Percentiles rank a stretch among this genome's conserved stretches.
phyloP scores from a whole-genome alignment of 352 stramenopile species.

The Phytophthora cactorum region DNA sequence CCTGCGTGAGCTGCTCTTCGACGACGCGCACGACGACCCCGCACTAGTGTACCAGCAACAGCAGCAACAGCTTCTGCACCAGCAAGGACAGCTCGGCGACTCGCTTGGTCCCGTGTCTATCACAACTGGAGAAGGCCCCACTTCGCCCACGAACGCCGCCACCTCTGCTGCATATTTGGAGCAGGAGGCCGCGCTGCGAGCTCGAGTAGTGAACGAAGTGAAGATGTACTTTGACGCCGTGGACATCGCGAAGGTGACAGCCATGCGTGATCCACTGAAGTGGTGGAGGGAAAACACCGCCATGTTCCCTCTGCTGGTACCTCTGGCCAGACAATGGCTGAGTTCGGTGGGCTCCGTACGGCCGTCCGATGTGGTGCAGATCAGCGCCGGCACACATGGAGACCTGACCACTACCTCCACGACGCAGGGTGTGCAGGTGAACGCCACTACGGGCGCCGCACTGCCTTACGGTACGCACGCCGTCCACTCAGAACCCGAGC shows the following conservation, averaged over 20 bases:
- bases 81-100: slow-evolving; percentile 30
- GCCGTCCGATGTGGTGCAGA: slow-evolving; percentile 34
- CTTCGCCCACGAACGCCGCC: slow-evolving; percentile 7
- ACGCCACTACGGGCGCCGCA: slow-evolving; percentile 20
- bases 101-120: slow-evolving; percentile 11
- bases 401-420: slow-evolving; percentile 22
- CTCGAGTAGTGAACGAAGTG: slow-evolving; percentile 44
- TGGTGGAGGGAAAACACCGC: slow-evolving; percentile 52
- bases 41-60: slow-evolving; percentile 38
- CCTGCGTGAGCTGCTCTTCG: slow-evolving; percentile 52
- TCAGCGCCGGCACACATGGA: slow-evolving; percentile 17
- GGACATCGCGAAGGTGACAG: slow-evolving; percentile 36
- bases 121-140: slow-evolving; percentile 3
- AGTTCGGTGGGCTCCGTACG: slow-evolving; percentile 49
- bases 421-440: slow-evolving; percentile 20
- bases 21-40: slow-evolving; percentile 50
- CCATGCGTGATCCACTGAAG: slow-evolving; percentile 49
- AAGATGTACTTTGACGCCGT: slow-evolving; percentile 51
- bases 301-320: slow-evolving; percentile 44
- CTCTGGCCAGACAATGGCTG: slow-evolving; percentile 56
- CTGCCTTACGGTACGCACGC: slow-evolving; percentile 23
- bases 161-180: slow-evolving; percentile 28
- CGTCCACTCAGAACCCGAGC: slow-evolving; percentile 51
- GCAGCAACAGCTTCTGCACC: slow-evolving; percentile 39
- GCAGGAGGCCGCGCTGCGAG: slow-evolving; percentile 42